Percentiles rank a stretch among this genome's conserved stretches.
phyloP scores from a whole-genome alignment of 1,284 basidiomycete genomes.

The Schizophyllum amplum region DNA sequence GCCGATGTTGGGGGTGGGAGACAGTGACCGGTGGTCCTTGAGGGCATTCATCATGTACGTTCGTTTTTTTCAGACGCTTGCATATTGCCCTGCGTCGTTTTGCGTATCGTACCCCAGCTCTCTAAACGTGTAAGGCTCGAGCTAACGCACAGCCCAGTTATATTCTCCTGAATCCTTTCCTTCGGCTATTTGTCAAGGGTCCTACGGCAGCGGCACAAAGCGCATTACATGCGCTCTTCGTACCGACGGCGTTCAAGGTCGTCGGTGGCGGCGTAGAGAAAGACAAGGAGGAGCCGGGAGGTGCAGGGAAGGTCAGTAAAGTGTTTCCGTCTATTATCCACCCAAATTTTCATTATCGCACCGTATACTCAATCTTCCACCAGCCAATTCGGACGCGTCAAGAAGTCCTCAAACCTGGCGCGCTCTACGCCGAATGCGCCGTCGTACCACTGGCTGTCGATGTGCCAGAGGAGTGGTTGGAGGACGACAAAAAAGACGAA shows the following conservation, averaged over 20 bases:
- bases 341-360: too few relatives aligned
- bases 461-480: constrained; percentile 2
- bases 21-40: constrained; percentile 22
- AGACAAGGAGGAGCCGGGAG: too few relatives aligned
- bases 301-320: too few relatives aligned
- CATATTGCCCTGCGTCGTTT: constrained; percentile 2
- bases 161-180: constrained; percentile 47
- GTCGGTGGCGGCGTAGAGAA: background rate
- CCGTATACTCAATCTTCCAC: constrained; percentile 6
- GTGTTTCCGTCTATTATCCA: too few relatives aligned
- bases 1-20: constrained; percentile 43
- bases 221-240: constrained; percentile 62
- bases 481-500: constrained; percentile 7
- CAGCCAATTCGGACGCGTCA: constrained; percentile 22
- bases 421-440: constrained; percentile 67
- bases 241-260: constrained; percentile 65
- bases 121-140: too few relatives aligned
- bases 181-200: constrained; percentile 57
- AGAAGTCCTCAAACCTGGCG: constrained; percentile 65
- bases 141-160: constrained; percentile 29
- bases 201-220: constrained; percentile 50
- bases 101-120: too few relatives aligned
- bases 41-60: constrained; percentile 39
- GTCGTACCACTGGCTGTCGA: constrained; percentile 45
- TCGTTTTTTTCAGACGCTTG: constrained; percentile 4